These are phyloP conservation scores for Arthrinium phaeospermum DNA, from an alignment of 2,329 filamentous ascomycete species.

Conservation along the genomic window DNA sequence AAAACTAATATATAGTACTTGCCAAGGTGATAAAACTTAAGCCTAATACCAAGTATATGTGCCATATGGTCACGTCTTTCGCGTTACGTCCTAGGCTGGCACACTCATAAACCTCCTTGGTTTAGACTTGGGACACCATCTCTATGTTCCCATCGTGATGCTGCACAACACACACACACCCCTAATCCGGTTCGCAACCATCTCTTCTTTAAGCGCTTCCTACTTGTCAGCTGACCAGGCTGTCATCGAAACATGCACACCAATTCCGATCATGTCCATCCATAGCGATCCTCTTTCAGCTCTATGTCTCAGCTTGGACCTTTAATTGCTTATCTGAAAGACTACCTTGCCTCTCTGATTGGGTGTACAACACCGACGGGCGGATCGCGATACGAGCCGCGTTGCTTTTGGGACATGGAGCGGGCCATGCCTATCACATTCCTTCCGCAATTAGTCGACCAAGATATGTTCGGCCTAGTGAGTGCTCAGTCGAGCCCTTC, in stretches of 20 bases:
- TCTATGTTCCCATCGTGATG: neutral
- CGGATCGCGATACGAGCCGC: neutral
- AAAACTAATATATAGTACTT: too few species aligned
- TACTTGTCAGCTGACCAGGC: neutral
- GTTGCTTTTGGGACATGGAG: slow-evolving; percentile 1
- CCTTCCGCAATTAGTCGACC: neutral
- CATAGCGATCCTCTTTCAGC: neutral
- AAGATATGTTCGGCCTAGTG: neutral
- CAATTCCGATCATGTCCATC: neutral
- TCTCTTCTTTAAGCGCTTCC: neutral
- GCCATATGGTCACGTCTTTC: neutral
- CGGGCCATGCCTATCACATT: neutral
- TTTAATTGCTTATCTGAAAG: neutral
- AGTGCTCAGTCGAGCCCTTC: neutral
- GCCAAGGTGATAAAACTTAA: too few species aligned
- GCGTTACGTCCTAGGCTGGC: neutral
- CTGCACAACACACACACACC: neutral
- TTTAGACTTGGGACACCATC: neutral
- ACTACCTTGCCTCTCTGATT: neutral
- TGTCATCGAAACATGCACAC: neutral
- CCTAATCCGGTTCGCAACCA: neutral
- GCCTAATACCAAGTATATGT: too few species aligned
- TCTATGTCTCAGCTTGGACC: neutral
- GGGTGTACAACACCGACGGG: neutral
- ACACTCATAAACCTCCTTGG: neutral